A percentile compares a stretch with the other conserved stretches of the same genome.
Conservation (phyloP, 306 rosid genomes). For the Sesbania bispinosa region DNA sequence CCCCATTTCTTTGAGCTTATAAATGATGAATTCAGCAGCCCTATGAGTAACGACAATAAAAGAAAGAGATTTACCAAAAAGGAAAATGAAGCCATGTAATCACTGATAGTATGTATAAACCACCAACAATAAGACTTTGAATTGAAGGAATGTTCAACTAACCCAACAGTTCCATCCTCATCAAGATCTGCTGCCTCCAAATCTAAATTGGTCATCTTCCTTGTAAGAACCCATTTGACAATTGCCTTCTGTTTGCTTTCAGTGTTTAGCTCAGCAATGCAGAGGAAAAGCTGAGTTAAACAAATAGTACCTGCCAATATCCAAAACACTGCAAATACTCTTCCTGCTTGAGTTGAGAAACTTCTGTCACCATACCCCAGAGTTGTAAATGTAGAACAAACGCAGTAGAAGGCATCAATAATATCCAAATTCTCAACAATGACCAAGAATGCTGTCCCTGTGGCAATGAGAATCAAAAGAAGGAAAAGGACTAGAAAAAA, state of each 20-base stretch:
- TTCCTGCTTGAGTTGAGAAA: slow-evolving; percentile 59
- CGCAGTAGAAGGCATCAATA: slow-evolving; percentile 26
- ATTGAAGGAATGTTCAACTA: slow-evolving; percentile 25
- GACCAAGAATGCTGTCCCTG: slow-evolving; percentile 20
- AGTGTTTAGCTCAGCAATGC: slow-evolving; percentile 51
- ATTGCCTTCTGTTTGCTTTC: slow-evolving; percentile 45
- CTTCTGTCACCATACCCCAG: slow-evolving; percentile 54
- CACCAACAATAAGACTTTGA: neutral
- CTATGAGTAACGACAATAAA: slow-evolving; percentile 23
- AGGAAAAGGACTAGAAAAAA: slow-evolving; percentile 2
- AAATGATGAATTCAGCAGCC: slow-evolving; percentile 51
- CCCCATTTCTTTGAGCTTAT: slow-evolving; percentile 65
- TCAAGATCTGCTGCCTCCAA: slow-evolving; percentile 70
- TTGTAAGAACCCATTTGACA: slow-evolving; percentile 45
- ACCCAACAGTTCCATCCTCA: slow-evolving; percentile 48
- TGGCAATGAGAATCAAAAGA: slow-evolving; percentile 10
- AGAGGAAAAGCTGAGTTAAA: slow-evolving; percentile 63
- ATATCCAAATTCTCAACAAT: slow-evolving; percentile 21
- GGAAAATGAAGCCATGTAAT: neutral
- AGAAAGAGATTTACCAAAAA: neutral
- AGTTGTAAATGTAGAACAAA: slow-evolving; percentile 33
- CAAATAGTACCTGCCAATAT: slow-evolving; percentile 54
- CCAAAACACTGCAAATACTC: slow-evolving; percentile 63
- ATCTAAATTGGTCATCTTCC: slow-evolving; percentile 38
- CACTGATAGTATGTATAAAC: neutral